Base-by-base conservation (phyloP, 208 protist species). In the Wallacemonas collosoma region DNA sequence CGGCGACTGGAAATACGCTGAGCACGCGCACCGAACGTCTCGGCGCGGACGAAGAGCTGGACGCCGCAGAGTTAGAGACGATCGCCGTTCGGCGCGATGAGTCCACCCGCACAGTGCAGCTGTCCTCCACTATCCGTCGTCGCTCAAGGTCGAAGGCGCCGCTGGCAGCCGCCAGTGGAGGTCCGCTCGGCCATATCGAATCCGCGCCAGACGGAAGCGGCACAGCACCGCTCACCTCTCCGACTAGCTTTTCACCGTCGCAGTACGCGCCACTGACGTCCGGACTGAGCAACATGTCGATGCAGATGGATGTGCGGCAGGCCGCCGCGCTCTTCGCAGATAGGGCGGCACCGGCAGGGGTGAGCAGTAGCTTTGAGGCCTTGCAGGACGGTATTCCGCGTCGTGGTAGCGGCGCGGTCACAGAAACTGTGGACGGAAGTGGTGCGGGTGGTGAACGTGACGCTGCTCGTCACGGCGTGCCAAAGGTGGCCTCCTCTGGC, bases 1-100 rank as follows among this genome's bases (percentile, higher is more conserved):
- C 36, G 1, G 55, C 71, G n/a, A 69, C 40, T 45, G 76, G 61
- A 72, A 72, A 81, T 53, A 58, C 54, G 54, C 77, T 77, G n/a
- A 71, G 72, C 64, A 2, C 55, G 43, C 35, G 69, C 45, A 75
- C 71, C 57, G 38, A 58, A 68, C 35, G 44, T 71, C 12, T 80
- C 64, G 11, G 47, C 55, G 12, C 58, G 68, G 35, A 68, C 41
- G 53, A 58, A 7, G 9, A 58, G n/a, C 64, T 80, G 47, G 66
- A 80, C 44, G 44, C 45, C 3, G 71, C 48, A 1, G 60, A 44
- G 11, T n/a, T 50, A 26, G 43, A 67, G 39, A 26, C 66, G 2
- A 80, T 53, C 2, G 61, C 71, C 35, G 43, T 76, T 56, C 53
- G 72, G 69, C 36, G 56, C 55, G 43, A 39, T 62, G 7, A 58